Conservation (phyloP, 2,329 filamentous ascomycete genomes). For the Beauveria sp. region DNA sequence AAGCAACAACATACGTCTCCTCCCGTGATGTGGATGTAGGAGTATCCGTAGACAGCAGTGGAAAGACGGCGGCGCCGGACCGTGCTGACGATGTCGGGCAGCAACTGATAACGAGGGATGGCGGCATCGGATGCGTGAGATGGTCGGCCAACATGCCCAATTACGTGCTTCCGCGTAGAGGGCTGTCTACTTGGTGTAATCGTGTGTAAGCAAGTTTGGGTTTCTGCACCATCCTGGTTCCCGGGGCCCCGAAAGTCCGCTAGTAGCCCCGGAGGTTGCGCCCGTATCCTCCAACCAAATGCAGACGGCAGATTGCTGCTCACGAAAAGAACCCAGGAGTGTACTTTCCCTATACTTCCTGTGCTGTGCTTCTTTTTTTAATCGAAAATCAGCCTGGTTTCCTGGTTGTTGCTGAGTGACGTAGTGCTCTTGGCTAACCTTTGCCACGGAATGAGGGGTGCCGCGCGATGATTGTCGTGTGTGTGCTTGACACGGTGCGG, state of each 20-base stretch:
- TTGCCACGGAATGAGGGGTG: not conserved
- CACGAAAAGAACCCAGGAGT: not conserved
- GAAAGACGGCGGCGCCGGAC: not conserved
- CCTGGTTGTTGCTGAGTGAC: not conserved
- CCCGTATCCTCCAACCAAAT: not conserved
- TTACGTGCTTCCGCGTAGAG: not conserved
- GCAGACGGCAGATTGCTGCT: not conserved
- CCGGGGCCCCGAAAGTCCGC: not conserved
- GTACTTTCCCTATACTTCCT: not conserved
- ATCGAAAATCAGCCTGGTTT: not conserved
- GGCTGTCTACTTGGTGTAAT: not conserved
- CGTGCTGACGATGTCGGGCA: not conserved
- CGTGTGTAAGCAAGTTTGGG: not conserved
- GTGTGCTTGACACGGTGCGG: not conserved
- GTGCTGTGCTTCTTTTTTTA: not conserved
- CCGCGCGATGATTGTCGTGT: not conserved
- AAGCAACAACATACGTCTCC: no score
- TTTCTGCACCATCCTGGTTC: not conserved
- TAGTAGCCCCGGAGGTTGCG: not conserved
- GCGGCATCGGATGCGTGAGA: not conserved
- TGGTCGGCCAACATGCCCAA: not conserved
- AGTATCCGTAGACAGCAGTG: not conserved
- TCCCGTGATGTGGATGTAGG: no score
- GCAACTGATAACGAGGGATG: not conserved
- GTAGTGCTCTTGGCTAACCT: not conserved